phyloP scores from a whole-genome alignment of 2,329 filamentous ascomycete species.

The Ceratocystis smalleyi region DNA sequence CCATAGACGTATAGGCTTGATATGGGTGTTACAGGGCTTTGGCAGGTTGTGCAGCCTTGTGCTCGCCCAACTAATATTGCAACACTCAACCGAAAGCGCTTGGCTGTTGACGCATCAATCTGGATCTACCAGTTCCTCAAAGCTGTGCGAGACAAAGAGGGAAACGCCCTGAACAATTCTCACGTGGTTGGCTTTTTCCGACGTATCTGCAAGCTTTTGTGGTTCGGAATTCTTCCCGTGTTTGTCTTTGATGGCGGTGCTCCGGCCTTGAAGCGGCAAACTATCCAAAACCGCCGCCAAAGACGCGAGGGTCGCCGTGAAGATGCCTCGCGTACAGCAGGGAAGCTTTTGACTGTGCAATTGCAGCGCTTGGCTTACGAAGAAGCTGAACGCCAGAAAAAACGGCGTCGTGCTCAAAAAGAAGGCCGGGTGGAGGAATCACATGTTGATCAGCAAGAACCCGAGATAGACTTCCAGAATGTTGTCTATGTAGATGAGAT shows the following conservation, averaged over 20 bases:
- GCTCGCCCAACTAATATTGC: constrained; percentile 92
- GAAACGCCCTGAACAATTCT: constrained; percentile 87
- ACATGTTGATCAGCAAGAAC: constrained; percentile 34
- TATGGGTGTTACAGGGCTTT: constrained; percentile 98
- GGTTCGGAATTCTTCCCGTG: constrained; percentile 88
- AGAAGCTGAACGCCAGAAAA: constrained; percentile 48
- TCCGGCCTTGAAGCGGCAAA: constrained; percentile 77
- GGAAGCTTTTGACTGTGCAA: constrained; percentile 80
- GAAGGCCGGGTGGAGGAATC: constrained; percentile 27
- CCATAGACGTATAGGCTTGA: constrained; percentile 17
- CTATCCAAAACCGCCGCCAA: constrained; percentile 62
- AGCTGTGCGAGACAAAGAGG: constrained; percentile 95
- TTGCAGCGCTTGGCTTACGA: constrained; percentile 85
- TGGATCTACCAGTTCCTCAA: constrained; percentile 99
- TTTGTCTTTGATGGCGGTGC: constrained; percentile 98
- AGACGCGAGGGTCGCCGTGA: constrained; percentile 78
- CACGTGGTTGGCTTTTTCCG: constrained; percentile 97
- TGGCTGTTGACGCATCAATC: constrained; percentile 94
- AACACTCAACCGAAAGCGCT: constrained; percentile 86
- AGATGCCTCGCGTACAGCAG: constrained; percentile 82
- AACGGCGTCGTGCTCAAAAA: constrained; percentile 23
- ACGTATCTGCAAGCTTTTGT: constrained; percentile 91
- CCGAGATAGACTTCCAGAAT: constrained; percentile 45
- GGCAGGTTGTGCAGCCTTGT: constrained; percentile 89
- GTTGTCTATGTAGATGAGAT: constrained; percentile 86